Base-by-base conservation (phyloP, 1,284 basidiomycete genomes). In the Trametes hirsuta region DNA sequence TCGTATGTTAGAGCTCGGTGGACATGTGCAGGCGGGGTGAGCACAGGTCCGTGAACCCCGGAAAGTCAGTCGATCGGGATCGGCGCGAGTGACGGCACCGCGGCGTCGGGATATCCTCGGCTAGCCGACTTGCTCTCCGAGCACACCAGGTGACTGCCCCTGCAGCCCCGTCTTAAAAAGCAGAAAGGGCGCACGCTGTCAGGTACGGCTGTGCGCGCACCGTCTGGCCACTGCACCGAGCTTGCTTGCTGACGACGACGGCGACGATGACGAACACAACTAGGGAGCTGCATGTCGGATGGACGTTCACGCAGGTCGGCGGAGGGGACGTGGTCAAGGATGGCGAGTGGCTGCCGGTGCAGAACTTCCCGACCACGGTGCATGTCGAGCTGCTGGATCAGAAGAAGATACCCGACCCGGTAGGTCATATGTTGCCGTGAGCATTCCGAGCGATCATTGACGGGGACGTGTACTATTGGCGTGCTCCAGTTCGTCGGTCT, bases 361-460 rank as follows among this genome's bases (percentile, higher is more conserved):
- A 85, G 40, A 73, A 80, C 59, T 86, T 95, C 66, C 93, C 94
- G 11, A 95, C 92, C 0, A 87, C 86, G 2, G 88, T 95, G 9
- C 94, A 96, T 65, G 91, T 91, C 55, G 94, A 96, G 71, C 82
- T 97, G 30, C 74, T 92, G 69, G 85, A 83, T 65, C 71, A 81
- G 37, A 82, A 85, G 65, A 86, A 73, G 67, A 95, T 96, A 35
- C 87, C 89, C 34, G 91, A 97, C 75, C 93, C 93, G 35, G 91
- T 90, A 72, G 72, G 84, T 30, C 30, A 30, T 30, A 30, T 30
- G 30, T 8, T 8, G 30, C 30, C 30, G 8, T 30, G 30, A 8
- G 5, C 30, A 8, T 69, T 10, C 12, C n/a, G 21, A 11, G 30
- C 37, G 10, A 15, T 35, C 36, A 8, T 42, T 30, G 8, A 22